phyloP scores from a whole-genome alignment of 1,284 basidiomycete genomes.

The Microbotryomycetes sp. region DNA sequence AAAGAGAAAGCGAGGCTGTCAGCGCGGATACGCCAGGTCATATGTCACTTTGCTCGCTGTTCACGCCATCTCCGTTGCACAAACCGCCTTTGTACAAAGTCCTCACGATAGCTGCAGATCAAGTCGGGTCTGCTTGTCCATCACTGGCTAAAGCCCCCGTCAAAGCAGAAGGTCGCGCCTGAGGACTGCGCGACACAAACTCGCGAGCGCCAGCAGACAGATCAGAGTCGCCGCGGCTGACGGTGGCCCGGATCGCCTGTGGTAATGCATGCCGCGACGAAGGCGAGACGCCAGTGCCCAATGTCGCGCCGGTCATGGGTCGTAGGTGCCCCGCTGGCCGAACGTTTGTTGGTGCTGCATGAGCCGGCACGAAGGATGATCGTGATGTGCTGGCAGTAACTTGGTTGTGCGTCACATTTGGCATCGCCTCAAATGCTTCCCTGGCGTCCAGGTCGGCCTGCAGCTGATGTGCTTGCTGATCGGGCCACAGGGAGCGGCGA shows the following conservation, averaged over 20 bases:
- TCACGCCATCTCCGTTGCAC: too few species aligned
- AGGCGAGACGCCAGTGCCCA: background rate
- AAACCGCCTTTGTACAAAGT: too few species aligned
- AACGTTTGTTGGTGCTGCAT: background rate
- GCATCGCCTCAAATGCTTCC: slow-evolving; percentile 19
- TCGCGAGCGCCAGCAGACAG: background rate
- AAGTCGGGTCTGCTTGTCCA: too few species aligned
- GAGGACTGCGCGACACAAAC: background rate
- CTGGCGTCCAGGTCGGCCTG: too few species aligned
- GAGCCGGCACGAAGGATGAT: background rate
- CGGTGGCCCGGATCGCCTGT: background rate
- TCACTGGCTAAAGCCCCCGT: too few species aligned
- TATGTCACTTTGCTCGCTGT: too few species aligned
- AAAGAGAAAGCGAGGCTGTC: too few species aligned
- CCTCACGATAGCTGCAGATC: too few species aligned
- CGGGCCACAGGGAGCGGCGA: background rate
- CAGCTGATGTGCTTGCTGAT: background rate
- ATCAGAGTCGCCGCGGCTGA: background rate
- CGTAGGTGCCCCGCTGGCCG: background rate
- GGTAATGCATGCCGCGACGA: background rate
- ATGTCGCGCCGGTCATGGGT: background rate
- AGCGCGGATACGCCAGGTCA: too few species aligned
- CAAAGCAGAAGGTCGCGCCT: too few species aligned
- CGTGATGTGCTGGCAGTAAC: background rate
- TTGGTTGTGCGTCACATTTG: slow-evolving; percentile 15